Evolutionary conservation across 768 basidiomycete genomes (phyloP), one percentile per base, ranked within the genome.

Genomic region (Rhodosporidiobolus odoratus): DNA sequence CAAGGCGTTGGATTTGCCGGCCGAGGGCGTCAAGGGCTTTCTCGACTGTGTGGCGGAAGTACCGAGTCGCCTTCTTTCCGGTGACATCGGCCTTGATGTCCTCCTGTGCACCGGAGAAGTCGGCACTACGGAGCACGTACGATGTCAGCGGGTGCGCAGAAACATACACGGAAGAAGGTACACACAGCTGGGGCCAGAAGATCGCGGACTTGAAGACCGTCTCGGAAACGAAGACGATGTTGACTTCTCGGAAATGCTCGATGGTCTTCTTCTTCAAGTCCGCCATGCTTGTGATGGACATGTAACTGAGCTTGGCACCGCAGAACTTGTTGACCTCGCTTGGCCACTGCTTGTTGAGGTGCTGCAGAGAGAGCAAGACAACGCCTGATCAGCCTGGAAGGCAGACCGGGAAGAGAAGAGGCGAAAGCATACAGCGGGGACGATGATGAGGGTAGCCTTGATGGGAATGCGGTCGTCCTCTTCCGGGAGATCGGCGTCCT

Each of bases 311-410:
- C 13, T 82, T 83, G 19, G 79, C 76, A 10, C 85, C 83, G 5
- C 86, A 85, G 79, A 97, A 97, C 79, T 95, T 93, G 75, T 82
- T 80, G 59, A 89, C 86, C 79, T 97, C 94, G 10, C 88, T 88
- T 25, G 84, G 85, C 94, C 94, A 97, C 78, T 97, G 94, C 54
- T 87, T 85, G 21, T 87, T 88, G 64, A 97, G 82, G 81, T 97
- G 94, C 12, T 91, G 87, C 6, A 27, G 35, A 43, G 5, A 13
- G 41, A 7, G 34, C 48, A 9, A n/a, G n/a, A n/a, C n/a, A n/a
- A n/a, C n/a, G n/a, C n/a, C n/a, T n/a, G n/a, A n/a, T n/a, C n/a
- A n/a, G n/a, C n/a, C n/a, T n/a, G n/a, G 32, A 15, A 7, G 60
- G 23, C 13, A 37, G 35, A 16, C 8, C 48, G 45, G 32, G 16